Conservation (phyloP, 2,329 filamentous ascomycete genomes). For the Dactylellina haptotyla region DNA sequence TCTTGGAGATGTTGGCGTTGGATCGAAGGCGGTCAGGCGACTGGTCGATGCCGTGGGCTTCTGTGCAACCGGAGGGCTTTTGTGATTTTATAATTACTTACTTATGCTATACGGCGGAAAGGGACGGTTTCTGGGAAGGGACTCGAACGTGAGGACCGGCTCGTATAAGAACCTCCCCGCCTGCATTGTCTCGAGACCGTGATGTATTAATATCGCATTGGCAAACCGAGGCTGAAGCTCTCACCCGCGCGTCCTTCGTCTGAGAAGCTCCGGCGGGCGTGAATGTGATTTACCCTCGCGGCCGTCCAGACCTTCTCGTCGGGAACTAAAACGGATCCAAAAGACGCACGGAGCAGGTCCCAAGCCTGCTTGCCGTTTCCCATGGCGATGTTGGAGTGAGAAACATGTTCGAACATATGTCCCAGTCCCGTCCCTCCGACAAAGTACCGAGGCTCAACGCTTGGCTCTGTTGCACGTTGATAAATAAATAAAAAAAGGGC, state of each 20-base stretch:
- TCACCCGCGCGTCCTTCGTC: conserved; percentile 6
- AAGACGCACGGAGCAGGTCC: conserved; percentile 19
- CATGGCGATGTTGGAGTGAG: no score
- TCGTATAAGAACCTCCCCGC: conserved; percentile 31
- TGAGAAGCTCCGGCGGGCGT: conserved; percentile 1
- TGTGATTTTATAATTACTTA: no score
- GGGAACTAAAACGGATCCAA: conserved; percentile 18
- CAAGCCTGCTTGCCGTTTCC: no score
- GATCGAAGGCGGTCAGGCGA: conserved; percentile 37
- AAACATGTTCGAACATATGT: no score
- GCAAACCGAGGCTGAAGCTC: conserved; percentile 34
- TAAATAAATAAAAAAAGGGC: background rate
- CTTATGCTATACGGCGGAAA: no score
- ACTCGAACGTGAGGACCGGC: conserved; percentile 28
- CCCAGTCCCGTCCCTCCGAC: background rate
- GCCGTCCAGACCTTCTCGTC: conserved; percentile 19
- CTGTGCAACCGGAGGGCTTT: no score
- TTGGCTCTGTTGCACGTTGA: background rate
- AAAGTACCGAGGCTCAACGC: conserved; percentile 39
- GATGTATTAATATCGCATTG: conserved; percentile 11
- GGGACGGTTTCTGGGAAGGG: conserved; percentile 28
- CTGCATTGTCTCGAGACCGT: conserved; percentile 5
- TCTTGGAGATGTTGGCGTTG: conserved; percentile 45
- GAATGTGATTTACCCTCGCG: conserved; percentile 35
- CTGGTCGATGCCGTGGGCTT: conserved; percentile 20